Evolutionary conservation across 2,329 filamentous ascomycete genomes (phyloP).

Genomic region (Nothophoma quercina): DNA sequence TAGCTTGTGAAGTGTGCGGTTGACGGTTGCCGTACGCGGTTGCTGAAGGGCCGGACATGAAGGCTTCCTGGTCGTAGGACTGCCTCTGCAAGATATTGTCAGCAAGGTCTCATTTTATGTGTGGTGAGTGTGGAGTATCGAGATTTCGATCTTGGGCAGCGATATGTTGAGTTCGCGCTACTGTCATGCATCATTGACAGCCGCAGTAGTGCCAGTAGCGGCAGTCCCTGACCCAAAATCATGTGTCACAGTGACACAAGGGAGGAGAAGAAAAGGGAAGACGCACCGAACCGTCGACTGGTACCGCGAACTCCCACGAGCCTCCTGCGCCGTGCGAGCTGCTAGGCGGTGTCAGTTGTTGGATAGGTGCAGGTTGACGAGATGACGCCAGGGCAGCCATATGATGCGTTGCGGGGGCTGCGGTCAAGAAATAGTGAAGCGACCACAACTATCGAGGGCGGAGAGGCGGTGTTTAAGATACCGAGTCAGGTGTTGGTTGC

Average conservation of each 20-base stretch:
- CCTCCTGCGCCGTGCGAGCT: constrained; percentile 48
- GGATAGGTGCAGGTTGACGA: constrained; percentile 37
- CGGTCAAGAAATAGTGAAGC: constrained; percentile 17
- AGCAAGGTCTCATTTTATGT: constrained; percentile 23
- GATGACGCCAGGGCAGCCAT: constrained; percentile 47
- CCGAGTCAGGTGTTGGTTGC: constrained; percentile 12
- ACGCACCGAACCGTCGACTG: constrained; percentile 48
- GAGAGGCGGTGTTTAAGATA: not conserved
- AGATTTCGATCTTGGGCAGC: constrained; percentile 7
- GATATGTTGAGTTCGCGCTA: constrained; percentile 27
- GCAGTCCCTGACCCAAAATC: constrained; percentile 2
- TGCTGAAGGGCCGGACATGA: constrained; percentile 46
- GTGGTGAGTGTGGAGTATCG: not conserved
- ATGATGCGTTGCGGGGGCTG: constrained; percentile 18
- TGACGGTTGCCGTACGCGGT: constrained; percentile 40
- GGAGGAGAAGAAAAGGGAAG: constrained; percentile 9
- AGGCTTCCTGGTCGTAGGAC: constrained; percentile 41
- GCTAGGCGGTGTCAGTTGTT: constrained; percentile 50
- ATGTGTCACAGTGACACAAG: constrained; percentile 6
- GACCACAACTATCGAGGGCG: constrained; percentile 11
- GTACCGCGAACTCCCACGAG: constrained; percentile 51
- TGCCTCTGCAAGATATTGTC: constrained; percentile 37
- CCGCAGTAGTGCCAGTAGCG: constrained; percentile 32
- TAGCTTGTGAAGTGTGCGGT: constrained; percentile 45
- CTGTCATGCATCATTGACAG: constrained; percentile 28